Conservation (phyloP, 345 rosid species). For the Atalantia buxifolia region DNA sequence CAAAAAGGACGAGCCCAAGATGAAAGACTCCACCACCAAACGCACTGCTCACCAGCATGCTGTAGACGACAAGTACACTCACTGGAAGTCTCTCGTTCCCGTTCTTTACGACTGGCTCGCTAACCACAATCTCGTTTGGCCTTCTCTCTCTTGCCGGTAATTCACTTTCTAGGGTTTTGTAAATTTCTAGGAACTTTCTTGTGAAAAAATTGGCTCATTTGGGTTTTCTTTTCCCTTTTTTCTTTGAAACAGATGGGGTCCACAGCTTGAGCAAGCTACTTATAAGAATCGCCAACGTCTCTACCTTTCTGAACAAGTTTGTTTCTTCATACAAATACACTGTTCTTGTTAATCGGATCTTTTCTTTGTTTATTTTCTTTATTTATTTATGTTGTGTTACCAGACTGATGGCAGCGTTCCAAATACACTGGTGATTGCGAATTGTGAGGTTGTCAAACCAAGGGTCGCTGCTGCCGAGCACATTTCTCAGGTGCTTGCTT, state of each 20-base stretch:
- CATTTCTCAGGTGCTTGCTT: slow-evolving; percentile 56
- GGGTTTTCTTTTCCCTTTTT: not conserved
- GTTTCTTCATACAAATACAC: no score
- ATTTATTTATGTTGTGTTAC: slow-evolving; percentile 9
- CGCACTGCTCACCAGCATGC: slow-evolving; percentile 44
- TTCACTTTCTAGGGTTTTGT: not conserved
- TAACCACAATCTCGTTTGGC: slow-evolving; percentile 99
- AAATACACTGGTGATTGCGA: slow-evolving; percentile 86
- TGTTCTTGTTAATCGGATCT: not conserved
- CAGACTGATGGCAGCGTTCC: slow-evolving; percentile 95
- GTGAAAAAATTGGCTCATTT: not conserved
- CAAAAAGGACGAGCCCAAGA: slow-evolving; percentile 38
- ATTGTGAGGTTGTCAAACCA: slow-evolving; percentile 75
- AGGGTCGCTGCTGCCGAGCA: slow-evolving; percentile 88
- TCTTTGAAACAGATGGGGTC: slow-evolving; percentile 63
- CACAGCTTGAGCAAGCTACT: slow-evolving; percentile 79
- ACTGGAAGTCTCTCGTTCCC: slow-evolving; percentile 93
- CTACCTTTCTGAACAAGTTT: slow-evolving; percentile 72
- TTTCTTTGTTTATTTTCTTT: not conserved
- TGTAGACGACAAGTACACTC: slow-evolving; percentile 86
- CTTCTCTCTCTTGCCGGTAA: slow-evolving; percentile 51
- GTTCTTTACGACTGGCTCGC: slow-evolving; percentile 99
- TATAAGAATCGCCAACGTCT: slow-evolving; percentile 85
- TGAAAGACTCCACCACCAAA: slow-evolving; percentile 37
- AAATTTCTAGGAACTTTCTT: no score